Evolutionary conservation across 352 stramenopile genomes (phyloP), one percentile per base, ranked within the genome.

Genomic region (Phytophthora niederhauseri): DNA sequence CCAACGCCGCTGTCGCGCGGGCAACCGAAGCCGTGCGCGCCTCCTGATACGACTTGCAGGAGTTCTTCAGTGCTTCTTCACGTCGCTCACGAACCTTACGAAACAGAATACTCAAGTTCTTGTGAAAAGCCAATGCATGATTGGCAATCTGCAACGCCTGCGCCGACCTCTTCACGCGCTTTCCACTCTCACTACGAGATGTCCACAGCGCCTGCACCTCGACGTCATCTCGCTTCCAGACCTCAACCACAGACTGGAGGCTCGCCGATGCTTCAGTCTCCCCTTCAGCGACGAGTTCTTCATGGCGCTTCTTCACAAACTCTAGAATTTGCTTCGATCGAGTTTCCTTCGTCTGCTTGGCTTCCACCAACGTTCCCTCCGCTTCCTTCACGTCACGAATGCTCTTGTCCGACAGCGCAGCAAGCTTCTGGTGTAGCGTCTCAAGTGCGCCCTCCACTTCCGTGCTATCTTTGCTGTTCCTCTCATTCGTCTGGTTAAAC

Each of bases 181-280:
- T 24, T 4, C 75, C 66, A n/a, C 64, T 76, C 12, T 85, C 70
- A 1, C 45, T 54, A 3, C 73, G 64, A 36, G 68, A 77, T 11
- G 38, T 66, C 49, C 75, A 73, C 22, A 86, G 28, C 11, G 66
- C 65, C 9, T 75, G 60, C 6, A 84, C 59, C 38, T 84, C 77
- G 3, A 65, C 17, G 31, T 87, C 75, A n/a, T 74, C 51, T 45
- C 64, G 73, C 5, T 73, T 72, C 49, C 75, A 71, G n/a, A 84
- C 56, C 3, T 84, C 77, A 41, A 69, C 55, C 6, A 71, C 45
- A 6, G 81, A 81, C 11, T 75, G 38, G 1, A 86, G 49, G 46
- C 64, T 73, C 12, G 78, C 78, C 28, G 70, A 78, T 6, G 61
- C 72, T 41, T 78, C 63, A 7, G 66, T 77, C 53, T 84, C 73